phyloP scores from a whole-genome alignment of 495 filamentous ascomycete species.

The Neurospora cerealis region DNA sequence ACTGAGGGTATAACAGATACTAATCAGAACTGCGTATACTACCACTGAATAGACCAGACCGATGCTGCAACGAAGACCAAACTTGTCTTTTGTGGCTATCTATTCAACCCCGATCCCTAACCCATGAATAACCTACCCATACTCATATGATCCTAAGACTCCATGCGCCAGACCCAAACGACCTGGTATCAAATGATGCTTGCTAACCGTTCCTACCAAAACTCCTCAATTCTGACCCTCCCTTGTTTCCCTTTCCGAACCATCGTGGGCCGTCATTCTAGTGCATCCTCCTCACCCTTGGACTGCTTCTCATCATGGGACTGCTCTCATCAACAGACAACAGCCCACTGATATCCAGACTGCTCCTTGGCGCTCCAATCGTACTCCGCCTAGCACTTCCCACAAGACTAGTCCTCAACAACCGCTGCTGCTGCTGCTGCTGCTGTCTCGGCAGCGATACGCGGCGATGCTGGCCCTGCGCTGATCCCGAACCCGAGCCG shows the following conservation, averaged over 20 bases:
- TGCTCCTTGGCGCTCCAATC: constrained; percentile 22
- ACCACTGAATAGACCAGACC: neutral
- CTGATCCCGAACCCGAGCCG: neutral
- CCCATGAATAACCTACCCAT: neutral
- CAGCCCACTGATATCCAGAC: constrained; percentile 41
- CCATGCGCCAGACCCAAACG: neutral
- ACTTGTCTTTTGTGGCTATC: neutral
- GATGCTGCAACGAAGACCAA: neutral
- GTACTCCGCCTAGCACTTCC: constrained; percentile 17
- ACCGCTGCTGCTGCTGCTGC: constrained; percentile 8
- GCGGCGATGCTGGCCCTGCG: constrained; percentile 1
- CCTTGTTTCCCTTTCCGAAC: neutral
- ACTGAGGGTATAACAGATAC: neutral
- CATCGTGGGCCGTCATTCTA: neutral
- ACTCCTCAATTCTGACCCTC: neutral
- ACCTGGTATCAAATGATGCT: neutral
- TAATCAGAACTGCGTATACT: neutral
- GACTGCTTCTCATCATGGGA: constrained; percentile 33
- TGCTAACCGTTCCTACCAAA: neutral
- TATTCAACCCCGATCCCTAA: neutral
- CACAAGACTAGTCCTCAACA: constrained; percentile 20
- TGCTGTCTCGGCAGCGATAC: constrained; percentile 1
- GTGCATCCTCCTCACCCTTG: constrained; percentile 21
- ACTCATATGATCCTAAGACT: neutral
- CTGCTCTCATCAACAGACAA: constrained; percentile 40